Evolutionary conservation across 1,284 basidiomycete species (phyloP), one percentile per base, ranked within the genome.

Genomic region (Blastosporella zonata): DNA sequence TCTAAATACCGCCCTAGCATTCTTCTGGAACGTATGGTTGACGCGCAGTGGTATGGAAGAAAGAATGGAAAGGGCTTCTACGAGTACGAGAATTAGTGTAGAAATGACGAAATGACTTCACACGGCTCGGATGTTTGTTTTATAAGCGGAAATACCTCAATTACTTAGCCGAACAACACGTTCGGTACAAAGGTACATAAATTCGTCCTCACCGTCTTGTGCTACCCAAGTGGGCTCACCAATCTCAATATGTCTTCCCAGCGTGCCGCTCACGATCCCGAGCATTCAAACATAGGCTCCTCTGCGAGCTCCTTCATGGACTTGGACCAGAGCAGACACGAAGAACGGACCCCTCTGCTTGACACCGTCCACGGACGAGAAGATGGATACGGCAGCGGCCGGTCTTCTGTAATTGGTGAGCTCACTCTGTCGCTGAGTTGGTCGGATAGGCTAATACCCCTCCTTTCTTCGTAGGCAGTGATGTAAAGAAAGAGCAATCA

Each of bases 1-100:
- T 90, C 89, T n/a, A 97, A 98, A 68, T 98, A 97, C 68, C 81
- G 95, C n/a, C 94, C 95, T 0, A 87, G 89, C 45, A 79, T 95
- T 18, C 75, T 98, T 20, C 77, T 98, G 8, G 89, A 93, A 58
- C 78, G 93, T 28, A 97, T 97, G 95, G 95, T 98, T 7, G 92
- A 97, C 64, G 96, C 95, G 13, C 89, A 90, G 33, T 97, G 92
- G 91, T 77, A 87, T 49, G 95, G 95, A n/a, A 88, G 81, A 74
- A 97, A 95, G 75, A 88, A 79, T 52, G 88, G 90, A 2, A 90
- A 86, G 65, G 91, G 91, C 21, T 94, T 96, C 68, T 96, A 95
- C 62, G 88, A 93, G 52, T 87, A 90, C 54, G 59, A 62, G 29
- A 58, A 54, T 40, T 64, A 54, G 33, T 17, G 6, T 34, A 17